Evolutionary conservation across 768 basidiomycete species (phyloP), one percentile per base, ranked within the genome.

Genomic region (Amanita thiersii): DNA sequence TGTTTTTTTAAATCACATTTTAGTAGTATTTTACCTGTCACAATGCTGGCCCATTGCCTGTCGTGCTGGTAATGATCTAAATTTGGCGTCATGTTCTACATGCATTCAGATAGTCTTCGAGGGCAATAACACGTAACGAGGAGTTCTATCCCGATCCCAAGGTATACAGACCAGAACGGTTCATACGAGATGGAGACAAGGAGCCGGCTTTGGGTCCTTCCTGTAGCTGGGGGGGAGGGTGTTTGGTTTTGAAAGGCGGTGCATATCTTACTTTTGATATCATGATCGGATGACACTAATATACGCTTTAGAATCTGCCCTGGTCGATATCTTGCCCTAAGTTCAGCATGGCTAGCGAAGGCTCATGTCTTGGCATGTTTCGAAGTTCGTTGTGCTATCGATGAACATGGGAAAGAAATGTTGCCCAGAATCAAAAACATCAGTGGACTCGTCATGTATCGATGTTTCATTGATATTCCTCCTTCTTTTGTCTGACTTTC

Each of bases 161-260:
- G 43, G 49, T 50, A 5, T 79, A 79, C 58, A 63, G 66, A 19
- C 79, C 81, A 5, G 73, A 78, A 46, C 65, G 79, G 26, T 76
- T 73, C 58, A 51, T 81, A 33, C 57, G 39, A 5, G 25, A 50
- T 20, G 51, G 50, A 2, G 44, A 46, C 1, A 47, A 46, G 9
- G 40, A 49, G 6, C 30, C 50, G 18, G 51, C 55, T 14, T 53
- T 57, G 29, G 52, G 50, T 19, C 53, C 53, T 29, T 39, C 46
- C n/a, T n/a, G n/a, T n/a, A n/a, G n/a, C n/a, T n/a, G n/a, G 37
- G 36, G 4, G 38, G 40, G 24, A 53, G 54, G 20, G 55, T 51
- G 11, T 65, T 62, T 43, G 64, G 64, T 8, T 65, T 57, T 39
- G 61, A 61, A 26, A 51, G 63, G 43, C 50, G 63, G 62, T 55